These are phyloP conservation scores for Saccharomycopsis synnaedendra DNA, from an alignment of 805 yeast genomes.

Conservation along the genomic window DNA sequence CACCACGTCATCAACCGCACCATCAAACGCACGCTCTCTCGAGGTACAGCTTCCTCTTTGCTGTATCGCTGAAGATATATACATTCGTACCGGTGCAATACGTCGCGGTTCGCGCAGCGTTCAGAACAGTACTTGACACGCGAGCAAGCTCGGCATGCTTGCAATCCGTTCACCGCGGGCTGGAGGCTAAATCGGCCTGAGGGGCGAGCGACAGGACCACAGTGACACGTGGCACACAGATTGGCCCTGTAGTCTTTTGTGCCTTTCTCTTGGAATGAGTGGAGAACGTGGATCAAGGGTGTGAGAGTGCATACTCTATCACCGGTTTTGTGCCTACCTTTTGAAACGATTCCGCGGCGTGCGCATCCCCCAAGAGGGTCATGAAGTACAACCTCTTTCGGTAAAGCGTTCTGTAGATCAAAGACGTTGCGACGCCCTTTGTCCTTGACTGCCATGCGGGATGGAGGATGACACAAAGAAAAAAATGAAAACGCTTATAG, in stretches of 20 bases:
- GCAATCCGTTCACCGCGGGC: no score
- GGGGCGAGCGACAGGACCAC: no score
- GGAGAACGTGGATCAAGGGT: constrained; percentile 3
- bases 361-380: background rate
- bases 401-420: background rate
- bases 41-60: background rate
- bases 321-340: background rate
- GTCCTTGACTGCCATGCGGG: no score
- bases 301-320: constrained; percentile 1
- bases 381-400: background rate
- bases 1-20: constrained; percentile 7
- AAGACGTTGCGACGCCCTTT: no score
- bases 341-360: background rate
- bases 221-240: constrained; percentile 1
- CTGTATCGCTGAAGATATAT: constrained; percentile 2
- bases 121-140: constrained; percentile 2
- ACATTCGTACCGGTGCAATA: constrained; percentile 8
- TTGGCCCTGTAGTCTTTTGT: constrained; percentile 5
- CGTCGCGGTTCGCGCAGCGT: constrained; percentile 2
- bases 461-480: no score
- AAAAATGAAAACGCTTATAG: no score
- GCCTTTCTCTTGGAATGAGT: background rate
- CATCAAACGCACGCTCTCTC: background rate
- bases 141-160: constrained; percentile 1
- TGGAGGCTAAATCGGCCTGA: no score